A percentile compares a stretch with the other conserved stretches of the same genome.
These are phyloP conservation scores for Dactylonectria estremocensis DNA, from an alignment of 2,329 filamentous ascomycete genomes.

Conservation along the genomic window DNA sequence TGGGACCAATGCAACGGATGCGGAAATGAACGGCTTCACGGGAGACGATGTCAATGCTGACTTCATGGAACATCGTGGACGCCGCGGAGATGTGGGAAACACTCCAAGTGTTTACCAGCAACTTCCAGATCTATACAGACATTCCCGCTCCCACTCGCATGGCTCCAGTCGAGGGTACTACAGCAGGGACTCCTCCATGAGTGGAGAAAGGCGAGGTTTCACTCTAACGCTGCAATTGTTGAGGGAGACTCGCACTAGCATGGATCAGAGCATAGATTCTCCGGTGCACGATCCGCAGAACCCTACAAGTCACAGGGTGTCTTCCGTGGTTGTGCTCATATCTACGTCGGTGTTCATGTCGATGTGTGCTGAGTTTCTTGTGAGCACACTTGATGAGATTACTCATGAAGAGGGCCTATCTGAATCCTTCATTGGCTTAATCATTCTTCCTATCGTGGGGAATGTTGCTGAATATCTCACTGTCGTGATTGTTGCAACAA, in stretches of 20 bases:
- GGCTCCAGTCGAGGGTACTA: conserved; percentile 38
- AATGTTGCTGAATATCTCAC: conserved; percentile 77
- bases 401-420: conserved; percentile 64
- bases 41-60: neutral
- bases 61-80: neutral
- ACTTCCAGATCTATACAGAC: conserved; percentile 16
- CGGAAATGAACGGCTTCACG: neutral
- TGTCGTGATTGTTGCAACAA: conserved; percentile 70
- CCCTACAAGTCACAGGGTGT: conserved; percentile 40
- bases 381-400: conserved; percentile 71
- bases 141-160: conserved; percentile 48
- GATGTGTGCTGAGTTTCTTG: conserved; percentile 73
- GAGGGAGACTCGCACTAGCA: neutral
- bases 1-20: conserved; percentile 9
- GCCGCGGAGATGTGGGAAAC: neutral
- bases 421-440: conserved; percentile 72
- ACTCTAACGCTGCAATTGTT: conserved; percentile 32
- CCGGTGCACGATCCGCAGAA: neutral
- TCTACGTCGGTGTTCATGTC: conserved; percentile 70
- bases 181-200: conserved; percentile 43
- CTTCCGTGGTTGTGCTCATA: conserved; percentile 67
- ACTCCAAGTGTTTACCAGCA: neutral
- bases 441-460: conserved; percentile 74
- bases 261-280: neutral
- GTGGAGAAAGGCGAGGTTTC: conserved; percentile 23